Base-by-base conservation (phyloP, 257 asterid genomes). In the Solanum pimpinellifolium region DNA sequence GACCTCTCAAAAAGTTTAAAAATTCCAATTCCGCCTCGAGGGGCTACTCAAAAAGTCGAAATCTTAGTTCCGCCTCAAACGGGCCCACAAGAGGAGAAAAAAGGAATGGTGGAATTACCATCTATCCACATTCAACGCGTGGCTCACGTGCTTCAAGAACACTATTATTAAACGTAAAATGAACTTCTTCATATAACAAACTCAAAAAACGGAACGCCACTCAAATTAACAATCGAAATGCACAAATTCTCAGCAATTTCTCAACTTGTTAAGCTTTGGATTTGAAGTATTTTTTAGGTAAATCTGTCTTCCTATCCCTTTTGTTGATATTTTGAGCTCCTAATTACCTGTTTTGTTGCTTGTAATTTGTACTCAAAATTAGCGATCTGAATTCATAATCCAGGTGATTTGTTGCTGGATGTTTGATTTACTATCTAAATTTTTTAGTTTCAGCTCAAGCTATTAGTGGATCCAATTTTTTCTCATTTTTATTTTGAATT, bases 101-200 rank as follows among this genome's bases (percentile, higher is more conserved):
- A 62, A 59, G 3, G 74, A 68, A 68, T 29, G 41, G 41, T 68
- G 75, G 75, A 29, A 68, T 68, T 68, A 14, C 23, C 75, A 31
- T 70, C 42, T 31, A 70, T 70, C 77, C 42, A 70, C 9, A 78
- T 15, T 25, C 84, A 46, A 80, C 42, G 42, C 65, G 25, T 80
- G 66, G 84, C 27, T 27, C 66, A 80, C 84, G 83, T 77, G 39
- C 83, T 25, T 35, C 83, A 78, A 46, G 25, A 78, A 75, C 21
- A 23, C 74, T 25, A 25, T 65, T n/a, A 6, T 7, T 7, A n/a
- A 77, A 44, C 84, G 84, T 47, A 27, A 8, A 80, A 80, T 47
- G 25, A 80, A 27, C 14, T 80, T 11, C 16, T 18, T 25, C 7
- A 74, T 15, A 27, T 15, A 15, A 46, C 3, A 15, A 46, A 46